phyloP scores from a whole-genome alignment of 2,329 filamentous ascomycete genomes.

The Hirsutella thompsonii region DNA sequence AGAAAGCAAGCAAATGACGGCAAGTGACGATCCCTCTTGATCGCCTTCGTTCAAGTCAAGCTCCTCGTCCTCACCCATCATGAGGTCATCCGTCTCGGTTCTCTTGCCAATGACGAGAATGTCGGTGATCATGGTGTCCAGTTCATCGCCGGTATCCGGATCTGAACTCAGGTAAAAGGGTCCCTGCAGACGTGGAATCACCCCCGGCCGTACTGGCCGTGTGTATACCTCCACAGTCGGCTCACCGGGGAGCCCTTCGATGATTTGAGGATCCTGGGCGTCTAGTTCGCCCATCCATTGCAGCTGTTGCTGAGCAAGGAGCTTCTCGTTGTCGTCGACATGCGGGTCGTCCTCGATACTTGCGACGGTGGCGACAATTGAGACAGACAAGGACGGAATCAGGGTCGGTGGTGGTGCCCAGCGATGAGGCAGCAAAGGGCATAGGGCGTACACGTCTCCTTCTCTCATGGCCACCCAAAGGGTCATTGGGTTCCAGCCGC shows the following conservation, averaged over 20 bases:
- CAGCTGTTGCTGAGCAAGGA: constrained; percentile 50
- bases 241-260: constrained; percentile 36
- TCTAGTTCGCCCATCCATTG: constrained; percentile 57
- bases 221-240: constrained; percentile 40
- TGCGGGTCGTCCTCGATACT: constrained; percentile 46
- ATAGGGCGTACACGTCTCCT: constrained; percentile 87
- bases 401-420: constrained; percentile 71
- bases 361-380: constrained; percentile 63
- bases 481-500: constrained; percentile 93
- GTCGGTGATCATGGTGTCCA: constrained; percentile 44
- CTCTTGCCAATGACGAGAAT: constrained; percentile 51
- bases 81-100: constrained; percentile 44
- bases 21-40: constrained; percentile 45
- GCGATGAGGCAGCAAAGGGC: constrained; percentile 73
- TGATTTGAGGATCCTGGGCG: constrained; percentile 44
- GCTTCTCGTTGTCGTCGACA: constrained; percentile 37
- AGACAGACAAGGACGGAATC: constrained; percentile 70
- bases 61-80: constrained; percentile 52
- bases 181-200: constrained; percentile 47
- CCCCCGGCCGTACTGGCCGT: constrained; percentile 43
- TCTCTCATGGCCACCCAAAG: constrained; percentile 93
- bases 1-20: constrained; percentile 46
- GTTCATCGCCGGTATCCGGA: constrained; percentile 41
- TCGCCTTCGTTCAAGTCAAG: constrained; percentile 43
- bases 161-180: constrained; percentile 46